Evolutionary conservation across 2,329 filamentous ascomycete species (phyloP).

Genomic region (Aspergillus melleus): DNA sequence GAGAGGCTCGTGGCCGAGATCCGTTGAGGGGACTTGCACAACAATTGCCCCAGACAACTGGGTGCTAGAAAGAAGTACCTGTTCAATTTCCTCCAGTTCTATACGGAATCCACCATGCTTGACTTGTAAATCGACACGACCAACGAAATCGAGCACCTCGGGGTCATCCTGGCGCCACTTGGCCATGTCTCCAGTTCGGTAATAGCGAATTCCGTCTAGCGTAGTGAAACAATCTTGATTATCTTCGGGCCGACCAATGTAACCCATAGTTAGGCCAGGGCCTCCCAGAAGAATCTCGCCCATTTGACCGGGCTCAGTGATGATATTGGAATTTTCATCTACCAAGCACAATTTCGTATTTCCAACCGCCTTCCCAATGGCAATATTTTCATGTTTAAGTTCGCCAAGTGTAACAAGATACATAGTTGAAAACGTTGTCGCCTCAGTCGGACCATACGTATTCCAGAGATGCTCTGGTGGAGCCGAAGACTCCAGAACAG

Average conservation of each 20-base stretch:
- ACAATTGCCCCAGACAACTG: background rate
- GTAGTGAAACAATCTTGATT: conserved; percentile 68
- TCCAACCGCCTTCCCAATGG: conserved; percentile 11
- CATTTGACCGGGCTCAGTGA: conserved; percentile 55
- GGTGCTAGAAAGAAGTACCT: conserved; percentile 51
- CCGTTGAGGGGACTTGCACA: background rate
- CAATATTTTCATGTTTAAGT: conserved; percentile 2
- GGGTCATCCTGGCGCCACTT: conserved; percentile 61
- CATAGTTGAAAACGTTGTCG: conserved; percentile 10
- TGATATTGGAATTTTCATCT: conserved; percentile 2
- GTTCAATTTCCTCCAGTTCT: conserved; percentile 84
- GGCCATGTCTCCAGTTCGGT: conserved; percentile 78
- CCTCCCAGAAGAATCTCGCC: conserved; percentile 79
- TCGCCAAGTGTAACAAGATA: conserved; percentile 8
- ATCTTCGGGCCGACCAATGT: conserved; percentile 57
- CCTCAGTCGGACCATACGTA: conserved; percentile 18
- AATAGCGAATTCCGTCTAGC: conserved; percentile 60
- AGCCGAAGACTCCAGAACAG: conserved; percentile 6
- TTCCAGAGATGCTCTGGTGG: conserved; percentile 17
- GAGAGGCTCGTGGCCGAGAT: background rate
- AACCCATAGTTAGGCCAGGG: conserved; percentile 73
- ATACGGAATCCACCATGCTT: conserved; percentile 90
- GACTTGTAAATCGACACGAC: conserved; percentile 76
- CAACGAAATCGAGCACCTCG: conserved; percentile 65
- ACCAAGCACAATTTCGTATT: conserved; percentile 9